Percentiles rank a stretch among this genome's conserved stretches.
Evolutionary conservation across 805 yeast species (phyloP).

Genomic region (Schwanniomyces occidentalis): DNA sequence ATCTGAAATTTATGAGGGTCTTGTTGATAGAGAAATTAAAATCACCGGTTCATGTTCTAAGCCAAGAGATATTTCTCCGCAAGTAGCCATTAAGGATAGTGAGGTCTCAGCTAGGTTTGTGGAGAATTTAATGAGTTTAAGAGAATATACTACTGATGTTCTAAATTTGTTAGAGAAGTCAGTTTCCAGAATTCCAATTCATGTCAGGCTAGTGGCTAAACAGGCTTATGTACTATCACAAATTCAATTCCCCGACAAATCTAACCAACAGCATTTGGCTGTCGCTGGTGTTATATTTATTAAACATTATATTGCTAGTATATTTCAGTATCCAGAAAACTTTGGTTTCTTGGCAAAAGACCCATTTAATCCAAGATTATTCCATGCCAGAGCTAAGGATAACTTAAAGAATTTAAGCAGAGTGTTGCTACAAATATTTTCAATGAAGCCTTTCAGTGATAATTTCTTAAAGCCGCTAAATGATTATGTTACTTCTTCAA

Average conservation of each 20-base stretch:
- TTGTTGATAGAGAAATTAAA: constrained; percentile 39
- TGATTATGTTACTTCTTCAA: constrained; percentile 60
- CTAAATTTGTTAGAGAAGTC: constrained; percentile 50
- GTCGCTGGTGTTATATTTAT: constrained; percentile 68
- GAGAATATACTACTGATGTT: constrained; percentile 68
- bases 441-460: constrained; percentile 69
- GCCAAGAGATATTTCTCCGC: constrained; percentile 48
- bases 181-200: constrained; percentile 39
- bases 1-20: constrained; percentile 45
- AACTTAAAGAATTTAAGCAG: constrained; percentile 60
- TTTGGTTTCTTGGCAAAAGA: constrained; percentile 49
- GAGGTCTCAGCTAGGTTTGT: constrained; percentile 73
- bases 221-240: constrained; percentile 39
- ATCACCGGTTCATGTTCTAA: constrained; percentile 35
- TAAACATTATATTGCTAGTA: constrained; percentile 48
- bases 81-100: constrained; percentile 74
- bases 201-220: constrained; percentile 35
- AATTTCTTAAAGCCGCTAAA: constrained; percentile 78
- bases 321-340: constrained; percentile 54
- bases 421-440: constrained; percentile 63
- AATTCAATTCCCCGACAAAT: constrained; percentile 54
- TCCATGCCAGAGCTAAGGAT: constrained; percentile 27
- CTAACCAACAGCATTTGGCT: constrained; percentile 60
- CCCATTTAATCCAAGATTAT: constrained; percentile 20
- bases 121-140: constrained; percentile 65